Base-by-base conservation (phyloP, 768 basidiomycete genomes). In the Suillus variegatus region DNA sequence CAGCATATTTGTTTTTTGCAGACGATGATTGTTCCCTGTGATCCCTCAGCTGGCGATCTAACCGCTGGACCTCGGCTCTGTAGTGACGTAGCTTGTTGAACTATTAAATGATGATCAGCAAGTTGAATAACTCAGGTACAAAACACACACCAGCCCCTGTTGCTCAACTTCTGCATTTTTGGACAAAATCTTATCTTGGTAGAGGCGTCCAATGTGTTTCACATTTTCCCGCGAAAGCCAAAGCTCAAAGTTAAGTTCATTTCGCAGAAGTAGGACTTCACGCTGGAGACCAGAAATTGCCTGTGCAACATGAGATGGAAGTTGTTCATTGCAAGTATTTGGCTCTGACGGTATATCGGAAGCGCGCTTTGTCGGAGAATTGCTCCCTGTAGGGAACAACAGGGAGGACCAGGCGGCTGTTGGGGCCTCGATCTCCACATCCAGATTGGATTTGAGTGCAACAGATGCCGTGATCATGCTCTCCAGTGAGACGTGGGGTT, bases 41-140 rank as follows among this genome's bases (percentile, higher is more conserved):
- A 54, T 90, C 88, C 55, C 83, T 87, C 40, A 95, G 81, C 66
- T 93, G 89, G 43, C 78, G 82, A 67, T 92, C 88, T 10, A 95
- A 82, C 25, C 80, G 80, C 18, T 84, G 82, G 32, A 94, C 89
- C 72, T 89, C 86, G 2, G 82, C 77, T 60, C 88, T 88, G 74
- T 92, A 92, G 67, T 90, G 91, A 62, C 90, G 89, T 62, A 94
- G 77, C 71, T 91, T 92, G 76, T 94, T 93, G 72, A 90, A 92
- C 93, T 94, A 72, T 60, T 38, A 46, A 38, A 4, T 6, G 60
- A 57, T 52, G 10, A 61, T 72, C 44, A 75, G 43, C n/a, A 35
- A 20, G 36, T 8, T 40, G 28, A 35, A 58, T 36, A n/a, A n/a
- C 20, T n/a, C 20, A 1, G 1, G 38, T 13, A 36, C 6, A 44